Base-by-base conservation (phyloP, 441 rosid genomes). In the Gossypium davidsonii region DNA sequence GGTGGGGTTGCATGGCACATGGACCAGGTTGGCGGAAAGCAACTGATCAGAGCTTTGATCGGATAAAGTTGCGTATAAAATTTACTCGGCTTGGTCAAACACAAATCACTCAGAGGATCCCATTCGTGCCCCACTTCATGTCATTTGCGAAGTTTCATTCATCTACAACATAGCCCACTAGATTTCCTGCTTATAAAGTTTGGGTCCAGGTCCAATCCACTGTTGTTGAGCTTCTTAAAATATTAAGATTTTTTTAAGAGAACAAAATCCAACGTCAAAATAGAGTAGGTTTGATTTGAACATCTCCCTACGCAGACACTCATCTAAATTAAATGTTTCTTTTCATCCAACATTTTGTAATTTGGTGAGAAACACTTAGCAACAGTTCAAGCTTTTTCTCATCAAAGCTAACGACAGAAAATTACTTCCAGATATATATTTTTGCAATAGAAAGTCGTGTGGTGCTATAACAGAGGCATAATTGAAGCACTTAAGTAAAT, bases 1-100 rank as follows among this genome's bases (percentile, higher is more conserved):
- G 23, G 12, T 25, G 60, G 60, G 25, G 25, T 18, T 17, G 58
- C 23, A 52, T 56, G 31, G 65, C 65, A 60, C 42, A 60, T 60
- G 65, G 67, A 63, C 51, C 51, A 18, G n/a, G 26, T 64, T 63
- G 67, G 25, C 12, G 14, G 67, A 63, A 63, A 37, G 26, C 67
- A 7, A 34, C 26, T 4, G 15, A 25, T 5, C 37, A 17, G n/a
- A 3, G 8, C 49, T 15, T 14, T 21, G 3, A 10, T n/a, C 28
- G 66, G 20, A 14, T 6, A 7, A 6, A 60, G 44, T 28, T 60
- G 42, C 10, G 10, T 37, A 37, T 7, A 7, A 37, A 37, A 37
- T 7, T 37, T 7, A 37, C 42, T 37, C 1, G 42, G 9, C 42
- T 37, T 37, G 42, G 42, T 7, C 10, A 37, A 37, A 37, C 10